Base-by-base conservation (phyloP, 2,329 filamentous ascomycete genomes). In the Drechmeria coniospora region DNA sequence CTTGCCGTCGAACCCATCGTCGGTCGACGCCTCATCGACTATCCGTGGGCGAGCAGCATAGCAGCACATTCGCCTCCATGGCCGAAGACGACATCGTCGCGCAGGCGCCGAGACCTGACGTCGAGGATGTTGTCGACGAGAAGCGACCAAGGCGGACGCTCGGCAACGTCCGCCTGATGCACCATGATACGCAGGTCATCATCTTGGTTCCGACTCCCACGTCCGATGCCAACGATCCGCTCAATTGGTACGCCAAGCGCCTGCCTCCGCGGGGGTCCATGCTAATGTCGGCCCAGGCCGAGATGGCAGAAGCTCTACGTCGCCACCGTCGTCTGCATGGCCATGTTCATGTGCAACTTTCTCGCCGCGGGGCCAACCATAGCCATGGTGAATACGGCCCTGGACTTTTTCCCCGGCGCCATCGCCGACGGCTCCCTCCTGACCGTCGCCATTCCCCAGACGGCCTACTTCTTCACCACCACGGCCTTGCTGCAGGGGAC, bases 271-370 rank as follows among this genome's bases (percentile, higher is more conserved):
- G 20, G 5, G 20, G 10, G 12, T 9, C 20, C 20, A 11, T 9
- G 10, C 20, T 21, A 21, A 21, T n/a, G n/a, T n/a, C 20, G 12
- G 36, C 42, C 41, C 29, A 60, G 56, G 59, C 47, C 54, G 15
- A 48, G 54, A 46, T 46, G 51, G 37, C 63, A 59, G 36, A 62
- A 65, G 27, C 53, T 56, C 34, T 68, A 65, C 41, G 60, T 61
- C 21, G 62, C 63, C 7, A 40, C 48, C 26, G 45, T 66, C 10
- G 54, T 68, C 19, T 68, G 61, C 40, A 34, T 61, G 4, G 63
- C 65, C 28, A 68, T 70, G 50, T 52, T 66, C 34, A 55, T 69
- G 44, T 65, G 57, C 46, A 70, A 69, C 43, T 69, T 69, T 36
- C 46, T 70, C 4, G 63, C 65, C 0, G 66, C 63, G n/a, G 66